Percentiles rank a stretch among this genome's conserved stretches.
Evolutionary conservation across 345 rosid genomes (phyloP).

Genomic region (Arabis alpina): DNA sequence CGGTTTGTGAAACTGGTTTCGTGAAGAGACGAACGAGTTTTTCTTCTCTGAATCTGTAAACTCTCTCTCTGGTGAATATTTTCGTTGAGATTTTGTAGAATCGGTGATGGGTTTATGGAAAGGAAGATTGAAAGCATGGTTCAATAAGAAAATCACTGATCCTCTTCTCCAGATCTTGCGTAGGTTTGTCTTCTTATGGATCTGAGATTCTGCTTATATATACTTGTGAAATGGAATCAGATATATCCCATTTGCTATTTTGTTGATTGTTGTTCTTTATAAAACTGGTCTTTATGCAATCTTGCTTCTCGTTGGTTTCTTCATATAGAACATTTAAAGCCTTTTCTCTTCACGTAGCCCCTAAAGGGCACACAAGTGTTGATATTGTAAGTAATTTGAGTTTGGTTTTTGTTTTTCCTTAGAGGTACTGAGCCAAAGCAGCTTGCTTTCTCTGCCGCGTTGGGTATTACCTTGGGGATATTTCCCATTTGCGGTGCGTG

Average conservation of each 20-base stretch:
- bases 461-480: slow-evolving; percentile 79
- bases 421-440: slow-evolving; percentile 93
- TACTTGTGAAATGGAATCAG: slow-evolving; percentile 1
- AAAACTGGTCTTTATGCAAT: slow-evolving; percentile 1
- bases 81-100: slow-evolving; percentile 10
- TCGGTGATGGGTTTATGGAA: slow-evolving; percentile 47
- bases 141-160: slow-evolving; percentile 64
- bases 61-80: background rate
- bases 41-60: slow-evolving; percentile 14
- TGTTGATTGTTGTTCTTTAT: slow-evolving; percentile 8
- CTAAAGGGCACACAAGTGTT: background rate
- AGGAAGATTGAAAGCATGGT: slow-evolving; percentile 55
- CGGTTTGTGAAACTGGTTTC: background rate
- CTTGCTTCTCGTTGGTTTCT: slow-evolving; percentile 20
- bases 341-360: background rate
- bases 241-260: slow-evolving; percentile 15
- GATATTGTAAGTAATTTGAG: slow-evolving; percentile 24
- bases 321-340: background rate
- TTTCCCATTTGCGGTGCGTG: slow-evolving; percentile 86
- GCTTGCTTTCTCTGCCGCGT: slow-evolving; percentile 84
- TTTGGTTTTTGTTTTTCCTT: slow-evolving; percentile 26
- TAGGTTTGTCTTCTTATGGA: slow-evolving; percentile 53
- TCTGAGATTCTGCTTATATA: background rate
- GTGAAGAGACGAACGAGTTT: too few relatives aligned
- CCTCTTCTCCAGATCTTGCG: slow-evolving; percentile 84